Percentiles rank a stretch among this genome's conserved stretches.
These are phyloP conservation scores for Diversispora epigaea DNA, from an alignment of 192 early-diverging fungal species.

Conservation along the genomic window DNA sequence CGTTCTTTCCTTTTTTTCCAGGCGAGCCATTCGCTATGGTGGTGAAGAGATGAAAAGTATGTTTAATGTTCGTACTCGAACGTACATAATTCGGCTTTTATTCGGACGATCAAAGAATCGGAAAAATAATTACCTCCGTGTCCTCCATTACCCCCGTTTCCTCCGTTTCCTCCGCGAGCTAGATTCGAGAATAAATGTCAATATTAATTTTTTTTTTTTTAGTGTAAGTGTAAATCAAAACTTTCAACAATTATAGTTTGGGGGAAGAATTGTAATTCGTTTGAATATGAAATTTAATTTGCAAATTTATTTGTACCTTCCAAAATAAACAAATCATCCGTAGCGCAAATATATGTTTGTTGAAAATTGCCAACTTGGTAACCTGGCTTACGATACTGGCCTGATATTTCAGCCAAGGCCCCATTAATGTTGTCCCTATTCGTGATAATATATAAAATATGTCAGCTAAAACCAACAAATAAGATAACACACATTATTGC, in stretches of 20 bases:
- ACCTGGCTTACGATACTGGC: no score
- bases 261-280: no score
- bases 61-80: constrained; percentile 19
- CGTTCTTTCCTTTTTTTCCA: constrained; percentile 7
- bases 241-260: background rate
- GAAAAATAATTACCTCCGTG: constrained; percentile 21
- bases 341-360: no score
- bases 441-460: constrained; percentile 3
- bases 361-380: no score
- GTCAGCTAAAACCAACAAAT: constrained; percentile 1
- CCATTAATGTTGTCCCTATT: constrained; percentile 19
- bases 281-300: no score
- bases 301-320: no score
- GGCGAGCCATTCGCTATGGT: background rate
- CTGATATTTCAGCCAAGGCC: no score
- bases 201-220: no score
- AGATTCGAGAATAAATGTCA: background rate
- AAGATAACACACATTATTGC: constrained; percentile 3
- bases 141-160: constrained; percentile 22
- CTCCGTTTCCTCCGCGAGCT: constrained; percentile 24
- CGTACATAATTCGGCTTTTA: background rate
- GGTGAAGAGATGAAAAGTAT: constrained; percentile 1
- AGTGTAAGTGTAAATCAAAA: background rate
- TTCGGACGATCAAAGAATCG: constrained; percentile 3
- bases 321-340: no score